A percentile compares a stretch with the other conserved stretches of the same genome.
phyloP scores from a whole-genome alignment of 2,329 filamentous ascomycete genomes.

The Apiospora malaysiana region DNA sequence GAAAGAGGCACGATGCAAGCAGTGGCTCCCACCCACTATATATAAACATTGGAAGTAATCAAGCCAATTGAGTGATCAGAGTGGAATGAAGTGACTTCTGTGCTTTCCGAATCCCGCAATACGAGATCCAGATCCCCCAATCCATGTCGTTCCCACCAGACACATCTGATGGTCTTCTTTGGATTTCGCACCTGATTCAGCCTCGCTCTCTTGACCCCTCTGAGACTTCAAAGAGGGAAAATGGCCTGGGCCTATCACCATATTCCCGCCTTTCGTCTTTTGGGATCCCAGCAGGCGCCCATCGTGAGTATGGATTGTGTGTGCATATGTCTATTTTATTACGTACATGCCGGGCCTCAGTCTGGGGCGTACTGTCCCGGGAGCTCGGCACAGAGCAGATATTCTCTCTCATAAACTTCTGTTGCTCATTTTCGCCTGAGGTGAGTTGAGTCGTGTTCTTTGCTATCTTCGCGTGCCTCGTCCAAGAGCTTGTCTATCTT shows the following conservation, averaged over 20 bases:
- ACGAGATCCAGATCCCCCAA: constrained; percentile 9
- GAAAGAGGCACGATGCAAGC: neutral
- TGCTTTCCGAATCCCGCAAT: constrained; percentile 9
- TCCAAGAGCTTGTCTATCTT: constrained; percentile 94
- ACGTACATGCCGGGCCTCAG: neutral
- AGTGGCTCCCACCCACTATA: neutral
- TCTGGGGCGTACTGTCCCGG: neutral
- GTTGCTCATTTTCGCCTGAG: constrained; percentile 52
- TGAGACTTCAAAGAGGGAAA: neutral
- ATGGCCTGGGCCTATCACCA: neutral
- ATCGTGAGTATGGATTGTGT: neutral
- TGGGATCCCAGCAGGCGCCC: neutral
- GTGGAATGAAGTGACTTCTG: neutral
- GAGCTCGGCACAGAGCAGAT: neutral
- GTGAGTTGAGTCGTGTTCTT: constrained; percentile 80
- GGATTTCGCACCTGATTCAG: neutral
- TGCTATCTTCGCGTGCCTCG: constrained; percentile 87
- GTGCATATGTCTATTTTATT: neutral
- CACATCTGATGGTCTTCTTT: neutral
- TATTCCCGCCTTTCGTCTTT: neutral
- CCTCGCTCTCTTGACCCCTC: neutral
- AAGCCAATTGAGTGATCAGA: neutral
- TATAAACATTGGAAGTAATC: neutral
- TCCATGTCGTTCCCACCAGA: neutral
- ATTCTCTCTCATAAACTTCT: neutral